Evolutionary conservation across 2,329 filamentous ascomycete species (phyloP).

Genomic region (Diaporthe sp.): DNA sequence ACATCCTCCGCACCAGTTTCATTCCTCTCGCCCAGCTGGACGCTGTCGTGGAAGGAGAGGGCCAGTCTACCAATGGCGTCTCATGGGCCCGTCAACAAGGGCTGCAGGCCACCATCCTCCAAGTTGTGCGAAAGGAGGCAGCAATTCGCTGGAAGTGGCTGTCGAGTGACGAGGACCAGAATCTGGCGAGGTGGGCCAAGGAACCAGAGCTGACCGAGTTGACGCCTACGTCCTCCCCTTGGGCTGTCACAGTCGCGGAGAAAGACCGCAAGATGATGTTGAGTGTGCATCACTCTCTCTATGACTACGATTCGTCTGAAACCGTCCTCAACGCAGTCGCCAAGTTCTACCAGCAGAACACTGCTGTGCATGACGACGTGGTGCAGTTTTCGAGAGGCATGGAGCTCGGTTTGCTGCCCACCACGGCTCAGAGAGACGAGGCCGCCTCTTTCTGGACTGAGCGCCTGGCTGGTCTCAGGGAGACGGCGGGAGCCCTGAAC

Average conservation of each 20-base stretch:
- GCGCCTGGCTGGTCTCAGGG: constrained; percentile 39
- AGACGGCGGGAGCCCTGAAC: constrained; percentile 43
- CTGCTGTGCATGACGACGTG: constrained; percentile 27
- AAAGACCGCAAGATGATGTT: constrained; percentile 51
- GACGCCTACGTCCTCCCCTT: constrained; percentile 47
- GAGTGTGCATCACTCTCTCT: constrained; percentile 71
- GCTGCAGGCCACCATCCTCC: constrained; percentile 42
- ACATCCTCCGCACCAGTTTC: constrained; percentile 55
- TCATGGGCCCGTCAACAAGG: constrained; percentile 42
- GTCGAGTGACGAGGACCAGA: constrained; percentile 34
- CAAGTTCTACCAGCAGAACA: constrained; percentile 36
- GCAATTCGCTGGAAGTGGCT: constrained; percentile 40
- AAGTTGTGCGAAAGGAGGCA: constrained; percentile 40
- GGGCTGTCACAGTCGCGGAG: constrained; percentile 53
- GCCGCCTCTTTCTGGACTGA: constrained; percentile 42
- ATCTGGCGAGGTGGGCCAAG: constrained; percentile 38
- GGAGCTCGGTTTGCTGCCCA: constrained; percentile 45
- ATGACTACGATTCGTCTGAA: constrained; percentile 65
- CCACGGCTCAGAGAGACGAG: constrained; percentile 41
- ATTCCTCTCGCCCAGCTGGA: constrained; percentile 47
- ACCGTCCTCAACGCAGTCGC: constrained; percentile 32
- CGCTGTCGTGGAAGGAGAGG: neutral
- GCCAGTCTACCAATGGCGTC: constrained; percentile 24
- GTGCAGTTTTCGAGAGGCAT: constrained; percentile 42
- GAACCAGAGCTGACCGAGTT: constrained; percentile 28